Conservation (phyloP, 768 basidiomycete species). For the Xerocomellus dryophilus region DNA sequence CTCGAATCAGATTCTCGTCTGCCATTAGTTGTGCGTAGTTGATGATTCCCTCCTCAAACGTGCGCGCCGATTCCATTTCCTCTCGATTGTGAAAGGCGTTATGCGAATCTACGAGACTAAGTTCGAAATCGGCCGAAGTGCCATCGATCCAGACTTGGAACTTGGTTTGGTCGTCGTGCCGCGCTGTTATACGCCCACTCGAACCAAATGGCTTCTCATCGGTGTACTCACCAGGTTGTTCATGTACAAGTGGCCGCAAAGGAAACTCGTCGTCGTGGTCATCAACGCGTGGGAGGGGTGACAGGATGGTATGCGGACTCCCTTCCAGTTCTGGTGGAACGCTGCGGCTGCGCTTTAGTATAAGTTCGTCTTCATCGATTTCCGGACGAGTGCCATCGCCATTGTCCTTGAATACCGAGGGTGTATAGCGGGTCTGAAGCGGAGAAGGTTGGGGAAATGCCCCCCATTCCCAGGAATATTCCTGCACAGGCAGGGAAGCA, state of each 20-base stretch:
- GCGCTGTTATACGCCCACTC: conserved; percentile 56
- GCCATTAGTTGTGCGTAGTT: conserved; percentile 64
- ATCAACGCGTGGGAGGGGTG: conserved; percentile 22
- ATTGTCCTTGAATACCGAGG: conserved; percentile 16
- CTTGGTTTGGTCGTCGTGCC: conserved; percentile 55
- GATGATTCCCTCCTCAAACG: conserved; percentile 62
- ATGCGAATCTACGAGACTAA: conserved; percentile 54
- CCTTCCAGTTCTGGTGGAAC: conserved; percentile 54
- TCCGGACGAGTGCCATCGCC: conserved; percentile 10
- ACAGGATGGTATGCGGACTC: conserved; percentile 34
- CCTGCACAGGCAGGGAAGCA: conserved; percentile 40
- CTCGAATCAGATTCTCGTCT: conserved; percentile 57
- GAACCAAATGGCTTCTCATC: conserved; percentile 38
- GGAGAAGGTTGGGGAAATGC: conserved; percentile 82
- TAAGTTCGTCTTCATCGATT: conserved; percentile 19
- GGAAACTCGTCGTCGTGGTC: conserved; percentile 23
- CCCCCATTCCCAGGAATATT: conserved; percentile 96
- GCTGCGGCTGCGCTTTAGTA: conserved; percentile 49
- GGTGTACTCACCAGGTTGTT: conserved; percentile 1
- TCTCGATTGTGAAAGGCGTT: conserved; percentile 36
- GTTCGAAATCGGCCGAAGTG: conserved; percentile 61
- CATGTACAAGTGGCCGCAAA: not conserved
- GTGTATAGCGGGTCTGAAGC: conserved; percentile 46
- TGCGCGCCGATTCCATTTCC: conserved; percentile 51
- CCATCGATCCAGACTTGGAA: conserved; percentile 67